These are phyloP conservation scores for Lentinula sp. DNA, from an alignment of 768 basidiomycete genomes.

Conservation along the genomic window DNA sequence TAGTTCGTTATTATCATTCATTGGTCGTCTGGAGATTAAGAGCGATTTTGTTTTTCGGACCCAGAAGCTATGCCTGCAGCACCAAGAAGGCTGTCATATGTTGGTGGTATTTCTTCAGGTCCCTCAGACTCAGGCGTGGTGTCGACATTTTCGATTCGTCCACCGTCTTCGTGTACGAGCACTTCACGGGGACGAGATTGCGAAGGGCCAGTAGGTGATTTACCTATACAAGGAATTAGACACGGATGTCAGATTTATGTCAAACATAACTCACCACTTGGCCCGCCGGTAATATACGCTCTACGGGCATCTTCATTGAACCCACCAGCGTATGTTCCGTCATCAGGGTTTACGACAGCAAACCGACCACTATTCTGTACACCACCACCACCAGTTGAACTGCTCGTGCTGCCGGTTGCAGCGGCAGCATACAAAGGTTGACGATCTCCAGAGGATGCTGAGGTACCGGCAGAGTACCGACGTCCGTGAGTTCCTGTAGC, in stretches of 20 bases:
- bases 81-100: not conserved
- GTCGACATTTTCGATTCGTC: not conserved
- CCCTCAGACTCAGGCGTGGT: not conserved
- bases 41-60: not conserved
- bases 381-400: not conserved
- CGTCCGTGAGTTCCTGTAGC: not conserved
- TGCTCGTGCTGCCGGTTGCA: not conserved
- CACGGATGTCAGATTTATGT: not conserved
- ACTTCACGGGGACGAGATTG: slow-evolving; percentile 1
- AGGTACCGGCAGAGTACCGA: not conserved
- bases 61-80: not conserved
- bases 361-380: not conserved
- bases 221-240: not conserved
- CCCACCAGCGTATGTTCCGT: not conserved
- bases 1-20: not conserved
- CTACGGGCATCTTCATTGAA: not conserved
- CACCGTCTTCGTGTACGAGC: not conserved
- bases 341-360: not conserved
- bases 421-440: not conserved
- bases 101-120: slow-evolving; percentile 2
- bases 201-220: not conserved
- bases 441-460: not conserved
- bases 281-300: not conserved
- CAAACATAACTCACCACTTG: not conserved
- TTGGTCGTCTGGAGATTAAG: not conserved